These are phyloP conservation scores for Diplodia mutila DNA, from an alignment of 2,329 filamentous ascomycete genomes.

Conservation along the genomic window DNA sequence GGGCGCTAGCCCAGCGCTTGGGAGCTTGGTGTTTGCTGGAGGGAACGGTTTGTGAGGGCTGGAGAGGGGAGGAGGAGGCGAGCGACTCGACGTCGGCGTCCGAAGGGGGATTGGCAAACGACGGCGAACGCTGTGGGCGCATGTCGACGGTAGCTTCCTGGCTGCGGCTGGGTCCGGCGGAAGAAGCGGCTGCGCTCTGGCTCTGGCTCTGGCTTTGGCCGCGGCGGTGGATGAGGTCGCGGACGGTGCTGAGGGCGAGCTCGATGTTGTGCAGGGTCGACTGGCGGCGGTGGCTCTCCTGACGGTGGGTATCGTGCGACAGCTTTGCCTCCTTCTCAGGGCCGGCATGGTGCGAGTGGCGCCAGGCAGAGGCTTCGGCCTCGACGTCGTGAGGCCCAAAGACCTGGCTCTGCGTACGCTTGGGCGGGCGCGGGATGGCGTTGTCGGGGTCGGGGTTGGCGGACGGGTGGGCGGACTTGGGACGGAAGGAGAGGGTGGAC, in stretches of 20 bases:
- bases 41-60: conserved; percentile 10
- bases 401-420: conserved; percentile 44
- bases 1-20: conserved; percentile 25
- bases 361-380: conserved; percentile 12
- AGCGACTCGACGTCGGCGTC: conserved; percentile 17
- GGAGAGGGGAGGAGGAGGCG: conserved; percentile 19
- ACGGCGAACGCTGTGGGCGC: conserved; percentile 22
- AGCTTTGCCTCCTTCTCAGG: conserved; percentile 24
- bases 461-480: conserved; percentile 50
- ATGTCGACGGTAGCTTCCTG: conserved; percentile 21
- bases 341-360: conserved; percentile 20
- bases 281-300: conserved; percentile 9
- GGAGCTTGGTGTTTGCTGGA: conserved; percentile 9
- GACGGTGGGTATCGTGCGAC: conserved; percentile 21
- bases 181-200: neutral
- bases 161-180: conserved; percentile 18
- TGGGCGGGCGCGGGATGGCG: conserved; percentile 33
- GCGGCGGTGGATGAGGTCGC: conserved; percentile 23
- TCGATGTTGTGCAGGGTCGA: conserved; percentile 25
- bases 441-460: conserved; percentile 34
- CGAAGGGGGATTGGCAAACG: conserved; percentile 13
- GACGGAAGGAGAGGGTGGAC: conserved; percentile 43
- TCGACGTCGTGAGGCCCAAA: conserved; percentile 30
- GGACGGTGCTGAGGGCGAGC: conserved; percentile 22
- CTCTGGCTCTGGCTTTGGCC: conserved; percentile 1